Conservation (phyloP, 768 basidiomycete genomes). For the Phallus indusiatus region DNA sequence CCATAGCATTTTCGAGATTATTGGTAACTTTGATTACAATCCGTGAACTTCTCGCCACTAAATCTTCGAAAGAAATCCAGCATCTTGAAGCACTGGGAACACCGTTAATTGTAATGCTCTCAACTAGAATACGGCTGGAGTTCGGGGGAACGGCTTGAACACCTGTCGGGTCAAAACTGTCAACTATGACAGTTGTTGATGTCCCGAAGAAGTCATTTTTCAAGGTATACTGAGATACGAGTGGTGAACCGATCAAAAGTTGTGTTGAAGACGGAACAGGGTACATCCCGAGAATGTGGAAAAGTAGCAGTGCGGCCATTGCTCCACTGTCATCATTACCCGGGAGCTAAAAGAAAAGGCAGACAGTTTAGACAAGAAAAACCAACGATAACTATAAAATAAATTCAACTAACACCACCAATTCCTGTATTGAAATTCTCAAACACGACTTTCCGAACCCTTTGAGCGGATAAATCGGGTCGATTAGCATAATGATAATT, state of each 20-base stretch:
- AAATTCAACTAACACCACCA: slow-evolving; percentile 25
- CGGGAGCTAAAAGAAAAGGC: slow-evolving; percentile 26
- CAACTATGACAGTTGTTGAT: slow-evolving; percentile 31
- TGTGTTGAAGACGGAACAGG: slow-evolving; percentile 38
- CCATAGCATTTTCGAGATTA: slow-evolving; percentile 28
- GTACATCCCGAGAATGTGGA: slow-evolving; percentile 43
- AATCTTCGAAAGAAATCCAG: slow-evolving; percentile 35
- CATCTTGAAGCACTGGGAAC: slow-evolving; percentile 27
- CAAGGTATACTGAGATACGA: slow-evolving; percentile 36
- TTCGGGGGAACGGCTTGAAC: slow-evolving; percentile 28
- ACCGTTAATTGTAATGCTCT: slow-evolving; percentile 36
- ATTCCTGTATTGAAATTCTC: slow-evolving; percentile 38
- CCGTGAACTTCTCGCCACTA: slow-evolving; percentile 31
- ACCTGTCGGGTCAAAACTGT: slow-evolving; percentile 30
- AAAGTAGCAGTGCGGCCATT: slow-evolving; percentile 40
- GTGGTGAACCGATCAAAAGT: slow-evolving; percentile 38
- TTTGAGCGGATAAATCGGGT: slow-evolving; percentile 38
- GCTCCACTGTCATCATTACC: slow-evolving; percentile 47
- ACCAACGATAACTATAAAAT: neutral
- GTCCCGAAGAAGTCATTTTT: slow-evolving; percentile 30
- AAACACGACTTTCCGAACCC: slow-evolving; percentile 35
- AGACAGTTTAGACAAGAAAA: neutral
- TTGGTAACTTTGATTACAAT: slow-evolving; percentile 36
- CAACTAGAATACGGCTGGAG: slow-evolving; percentile 34
- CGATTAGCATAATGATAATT: slow-evolving; percentile 41